Evolutionary conservation across 2,329 filamentous ascomycete species (phyloP), one percentile per base, ranked within the genome.

Genomic region (Diaporthe vexans): DNA sequence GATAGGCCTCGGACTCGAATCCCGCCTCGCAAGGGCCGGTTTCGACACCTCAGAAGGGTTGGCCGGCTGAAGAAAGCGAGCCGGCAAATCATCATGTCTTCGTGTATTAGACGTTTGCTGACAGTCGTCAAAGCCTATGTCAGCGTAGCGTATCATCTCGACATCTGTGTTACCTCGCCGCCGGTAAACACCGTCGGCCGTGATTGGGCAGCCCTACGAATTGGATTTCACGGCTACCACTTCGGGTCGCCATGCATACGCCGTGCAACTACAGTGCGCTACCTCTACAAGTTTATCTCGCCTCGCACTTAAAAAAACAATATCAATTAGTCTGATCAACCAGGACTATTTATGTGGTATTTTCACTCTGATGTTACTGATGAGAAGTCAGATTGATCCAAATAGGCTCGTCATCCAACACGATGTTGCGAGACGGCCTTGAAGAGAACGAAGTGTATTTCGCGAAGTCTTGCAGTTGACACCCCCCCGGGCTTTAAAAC

Each of bases 151-250:
- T 40, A 19, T n/a, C 29, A 54, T 68, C 29, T 52, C 63, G 33
- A 26, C 29, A 40, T 54, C 46, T 52, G 46, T 68, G 46, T 35
- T 15, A 52, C 33, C n/a, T 52, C n/a, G 10, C 33, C 29, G 10
- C 37, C 21, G 46, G 46, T 26, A 24, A 54, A 68, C 13, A 40
- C 10, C 21, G 8, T 33, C 33, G 21, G 17, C 26, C 29, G 46
- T 67, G 61, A 67, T 68, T 52, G 63, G 63, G 11, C 46, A 37
- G 24, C 33, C 29, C 37, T 19, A 52, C 10, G 13, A 26, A 68
- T 68, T 52, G 43, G n/a, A 68, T 52, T 68, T 40, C 33, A n/a
- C 26, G 33, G 46, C 11, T 68, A 68, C 63, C 10, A 68, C 63
- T n/a, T 40, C 9, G 33, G 46, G 52, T 68, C 29, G 56, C 21